Base-by-base conservation (phyloP, 176 grass and related monocot species). In the Hyparrhenia diplandra region DNA sequence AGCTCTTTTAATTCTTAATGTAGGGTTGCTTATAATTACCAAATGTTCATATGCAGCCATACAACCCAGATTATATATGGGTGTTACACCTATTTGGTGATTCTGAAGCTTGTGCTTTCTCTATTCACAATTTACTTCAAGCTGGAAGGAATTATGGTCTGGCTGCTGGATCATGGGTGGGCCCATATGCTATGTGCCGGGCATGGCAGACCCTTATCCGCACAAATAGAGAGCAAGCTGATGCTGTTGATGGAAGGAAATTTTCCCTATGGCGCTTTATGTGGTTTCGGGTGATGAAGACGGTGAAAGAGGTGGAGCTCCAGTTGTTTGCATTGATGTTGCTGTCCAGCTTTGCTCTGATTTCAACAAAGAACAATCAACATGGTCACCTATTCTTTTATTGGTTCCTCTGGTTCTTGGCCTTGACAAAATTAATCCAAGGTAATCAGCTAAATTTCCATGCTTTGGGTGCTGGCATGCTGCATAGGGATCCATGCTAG, bases 231-330 rank as follows among this genome's bases (percentile, higher is more conserved):
- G 87, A 90, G 67, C 80, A 87, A 49, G 27, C 24, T 77, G 73
- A 73, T 76, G 64, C 43, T 70, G 69, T 60, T 18, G 47, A 52
- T 21, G 52, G 64, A 87, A 88, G 67, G 90, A 75, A 79, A 77
- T 41, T 16, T 89, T 99, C 36, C 91, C 93, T 67, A 95, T 96
- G 93, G 91, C 60, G 65, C 67, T 95, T 62, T 99, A 93, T 88
- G 89, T 99, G 17, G 92, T 99, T 80, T 99, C 96, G 35, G 96
- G 96, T 40, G 96, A 99, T 74, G 93, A 91, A 61, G 97, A 99
- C 80, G 97, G 93, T 78, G 97, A 99, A 73, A 88, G 89, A 88
- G 93, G 97, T 78, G 97, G 97, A 69, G 97, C 97, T 86, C 97
- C 97, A 60, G 97, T 99, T 66, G 79, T 98, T 68, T 95, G 88